phyloP scores from a whole-genome alignment of 257 asterid species.

The Scutellaria minor region DNA sequence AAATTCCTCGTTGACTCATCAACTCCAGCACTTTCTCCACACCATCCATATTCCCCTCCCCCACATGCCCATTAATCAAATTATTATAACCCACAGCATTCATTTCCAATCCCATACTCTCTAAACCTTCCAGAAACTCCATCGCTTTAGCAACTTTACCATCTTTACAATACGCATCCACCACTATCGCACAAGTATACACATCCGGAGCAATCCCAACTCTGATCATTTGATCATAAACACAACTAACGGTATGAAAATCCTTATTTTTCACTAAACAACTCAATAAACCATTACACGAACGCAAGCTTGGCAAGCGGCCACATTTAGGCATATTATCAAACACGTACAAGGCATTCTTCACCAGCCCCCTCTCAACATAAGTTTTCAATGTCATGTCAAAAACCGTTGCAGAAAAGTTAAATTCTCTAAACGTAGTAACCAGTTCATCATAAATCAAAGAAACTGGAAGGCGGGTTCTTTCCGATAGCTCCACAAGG shows the following conservation, averaged over 20 bases:
- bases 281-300: constrained; percentile 86
- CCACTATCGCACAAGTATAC: constrained; percentile 75
- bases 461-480: constrained; percentile 37
- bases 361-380: constrained; percentile 65
- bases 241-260: constrained; percentile 53
- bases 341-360: constrained; percentile 75
- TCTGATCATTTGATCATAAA: constrained; percentile 73
- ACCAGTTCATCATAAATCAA: constrained; percentile 58
- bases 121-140: constrained; percentile 67
- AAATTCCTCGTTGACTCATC: constrained; percentile 56
- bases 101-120: constrained; percentile 56
- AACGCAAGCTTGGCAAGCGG: constrained; percentile 68
- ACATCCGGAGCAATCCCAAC: constrained; percentile 75
- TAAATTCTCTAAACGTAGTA: constrained; percentile 57
- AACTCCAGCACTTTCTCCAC: constrained; percentile 60
- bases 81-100: constrained; percentile 73
- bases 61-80: constrained; percentile 82
- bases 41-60: constrained; percentile 61
- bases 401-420: constrained; percentile 73
- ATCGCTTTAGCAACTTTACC: constrained; percentile 64
- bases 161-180: constrained; percentile 79
- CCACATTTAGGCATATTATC: constrained; percentile 86
- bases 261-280: constrained; percentile 59
- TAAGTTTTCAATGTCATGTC: constrained; percentile 69
- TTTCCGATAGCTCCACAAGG: constrained; percentile 56